Percentiles rank a stretch among this genome's conserved stretches.
Conservation (phyloP, 805 yeast genomes). For the Debaryomyces castellii region DNA sequence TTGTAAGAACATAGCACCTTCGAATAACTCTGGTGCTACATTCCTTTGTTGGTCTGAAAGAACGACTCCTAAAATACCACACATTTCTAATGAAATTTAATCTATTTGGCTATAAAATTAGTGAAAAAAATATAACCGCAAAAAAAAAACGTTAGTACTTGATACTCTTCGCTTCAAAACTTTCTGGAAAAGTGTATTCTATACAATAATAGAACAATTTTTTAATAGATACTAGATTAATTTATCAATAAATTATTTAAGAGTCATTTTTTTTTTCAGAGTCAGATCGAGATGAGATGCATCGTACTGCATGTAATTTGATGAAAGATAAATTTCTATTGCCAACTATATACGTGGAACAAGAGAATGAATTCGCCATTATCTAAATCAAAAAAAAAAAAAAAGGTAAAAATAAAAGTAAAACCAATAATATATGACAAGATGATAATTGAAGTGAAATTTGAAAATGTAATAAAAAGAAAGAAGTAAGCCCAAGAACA, state of each 20-base stretch:
- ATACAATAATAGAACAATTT: neutral
- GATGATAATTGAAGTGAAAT: neutral
- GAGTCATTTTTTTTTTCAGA: slow-evolving; percentile 3
- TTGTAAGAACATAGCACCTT: slow-evolving; percentile 89
- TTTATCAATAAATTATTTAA: neutral
- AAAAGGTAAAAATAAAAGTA: neutral
- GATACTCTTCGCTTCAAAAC: neutral
- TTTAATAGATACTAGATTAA: neutral
- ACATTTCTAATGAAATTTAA: slow-evolving; percentile 51
- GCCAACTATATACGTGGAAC: neutral
- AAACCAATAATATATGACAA: neutral
- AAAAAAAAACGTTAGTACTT: neutral
- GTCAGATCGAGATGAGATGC: slow-evolving; percentile 1
- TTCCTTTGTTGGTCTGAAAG: slow-evolving; percentile 68
- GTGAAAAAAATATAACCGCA: too few species aligned
- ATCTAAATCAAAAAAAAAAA: neutral
- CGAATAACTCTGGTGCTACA: slow-evolving; percentile 88
- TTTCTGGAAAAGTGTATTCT: neutral
- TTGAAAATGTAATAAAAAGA: neutral
- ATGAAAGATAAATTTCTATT: neutral
- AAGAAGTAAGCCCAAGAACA: neutral
- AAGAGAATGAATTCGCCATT: neutral
- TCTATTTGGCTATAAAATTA: neutral
- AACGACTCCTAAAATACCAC: slow-evolving; percentile 91
- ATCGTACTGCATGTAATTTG: neutral